Percentiles rank a stretch among this genome's conserved stretches.
Conservation (phyloP, 495 filamentous ascomycete species). For the Thermothielavioides terrestris region DNA sequence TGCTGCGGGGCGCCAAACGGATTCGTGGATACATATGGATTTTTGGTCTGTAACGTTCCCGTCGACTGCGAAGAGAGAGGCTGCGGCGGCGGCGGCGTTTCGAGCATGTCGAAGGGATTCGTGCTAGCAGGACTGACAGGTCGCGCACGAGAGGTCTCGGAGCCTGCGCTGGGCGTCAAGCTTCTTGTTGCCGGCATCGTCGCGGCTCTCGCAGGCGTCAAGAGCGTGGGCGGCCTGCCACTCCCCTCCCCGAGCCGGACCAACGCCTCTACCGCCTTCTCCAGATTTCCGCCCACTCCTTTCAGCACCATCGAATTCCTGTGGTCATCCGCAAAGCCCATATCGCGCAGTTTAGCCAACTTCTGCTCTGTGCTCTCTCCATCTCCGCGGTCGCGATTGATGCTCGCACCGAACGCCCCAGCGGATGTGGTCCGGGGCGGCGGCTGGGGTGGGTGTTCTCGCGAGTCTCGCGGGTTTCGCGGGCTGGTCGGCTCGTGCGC, state of each 20-base stretch:
- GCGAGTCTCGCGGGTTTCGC: slow-evolving; percentile 17
- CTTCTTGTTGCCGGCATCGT: slow-evolving; percentile 31
- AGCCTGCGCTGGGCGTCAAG: slow-evolving; percentile 34
- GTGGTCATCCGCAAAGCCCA: slow-evolving; percentile 85
- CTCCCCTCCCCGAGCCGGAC: slow-evolving; percentile 63
- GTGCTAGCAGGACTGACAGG: slow-evolving; percentile 39
- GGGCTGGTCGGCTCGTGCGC: slow-evolving; percentile 21
- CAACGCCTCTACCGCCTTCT: slow-evolving; percentile 75
- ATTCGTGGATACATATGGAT: slow-evolving; percentile 44
- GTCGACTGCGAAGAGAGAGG: slow-evolving; percentile 51
- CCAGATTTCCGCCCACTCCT: slow-evolving; percentile 71
- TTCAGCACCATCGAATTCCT: slow-evolving; percentile 72
- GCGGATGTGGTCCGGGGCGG: slow-evolving; percentile 50
- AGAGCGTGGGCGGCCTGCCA: slow-evolving; percentile 37
- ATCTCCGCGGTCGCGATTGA: slow-evolving; percentile 33
- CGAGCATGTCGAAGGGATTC: slow-evolving; percentile 62
- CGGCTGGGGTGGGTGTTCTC: slow-evolving; percentile 13
- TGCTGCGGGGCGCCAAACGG: slow-evolving; percentile 41
- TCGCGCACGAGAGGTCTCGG: slow-evolving; percentile 22
- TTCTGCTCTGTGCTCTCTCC: slow-evolving; percentile 56
- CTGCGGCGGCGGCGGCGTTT: slow-evolving; percentile 36
- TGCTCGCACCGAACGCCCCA: slow-evolving; percentile 57
- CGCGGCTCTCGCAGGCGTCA: slow-evolving; percentile 24
- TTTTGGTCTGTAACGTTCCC: slow-evolving; percentile 44
- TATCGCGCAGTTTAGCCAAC: slow-evolving; percentile 68